These are phyloP conservation scores for Gilbertella persicaria DNA, from an alignment of 371 early-diverging fungal genomes.

Conservation along the genomic window DNA sequence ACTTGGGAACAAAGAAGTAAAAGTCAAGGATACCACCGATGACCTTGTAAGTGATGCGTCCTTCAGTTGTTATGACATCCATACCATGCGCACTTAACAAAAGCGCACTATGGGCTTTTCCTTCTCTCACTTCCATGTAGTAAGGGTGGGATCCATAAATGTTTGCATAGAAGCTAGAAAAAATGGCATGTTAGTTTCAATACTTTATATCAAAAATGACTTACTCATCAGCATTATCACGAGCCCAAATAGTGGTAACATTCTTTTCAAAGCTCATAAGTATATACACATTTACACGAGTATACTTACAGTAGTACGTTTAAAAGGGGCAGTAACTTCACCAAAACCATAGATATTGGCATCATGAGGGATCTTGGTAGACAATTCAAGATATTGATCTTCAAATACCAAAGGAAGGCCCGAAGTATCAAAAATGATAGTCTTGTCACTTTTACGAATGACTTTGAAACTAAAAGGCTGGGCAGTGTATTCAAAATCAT, in stretches of 20 bases:
- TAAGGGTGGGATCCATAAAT: constrained; percentile 75
- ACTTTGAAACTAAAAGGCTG: constrained; percentile 62
- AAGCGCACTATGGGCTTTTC: constrained; percentile 58
- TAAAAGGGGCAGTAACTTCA: constrained; percentile 58
- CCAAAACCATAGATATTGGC: constrained; percentile 77
- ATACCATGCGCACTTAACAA: constrained; percentile 74
- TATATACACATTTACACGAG: not conserved
- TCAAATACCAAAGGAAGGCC: constrained; percentile 64
- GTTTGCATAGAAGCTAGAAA: constrained; percentile 48
- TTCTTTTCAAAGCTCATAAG: constrained; percentile 16
- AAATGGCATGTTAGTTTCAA: not conserved
- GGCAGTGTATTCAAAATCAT: constrained; percentile 44
- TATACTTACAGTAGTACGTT: constrained; percentile 33
- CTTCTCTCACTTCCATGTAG: constrained; percentile 69
- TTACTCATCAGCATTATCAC: constrained; percentile 58
- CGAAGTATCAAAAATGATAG: constrained; percentile 60
- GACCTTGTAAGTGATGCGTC: constrained; percentile 63
- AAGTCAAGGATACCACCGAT: constrained; percentile 72
- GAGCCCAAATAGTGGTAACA: constrained; percentile 53
- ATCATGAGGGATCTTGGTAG: constrained; percentile 47
- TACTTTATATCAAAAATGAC: constrained; percentile 1
- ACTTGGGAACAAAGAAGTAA: constrained; percentile 60
- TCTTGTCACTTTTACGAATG: constrained; percentile 44
- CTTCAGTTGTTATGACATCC: constrained; percentile 62
- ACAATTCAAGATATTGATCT: constrained; percentile 70